Evolutionary conservation across 768 basidiomycete species (phyloP).

Genomic region (Boletales sp.): DNA sequence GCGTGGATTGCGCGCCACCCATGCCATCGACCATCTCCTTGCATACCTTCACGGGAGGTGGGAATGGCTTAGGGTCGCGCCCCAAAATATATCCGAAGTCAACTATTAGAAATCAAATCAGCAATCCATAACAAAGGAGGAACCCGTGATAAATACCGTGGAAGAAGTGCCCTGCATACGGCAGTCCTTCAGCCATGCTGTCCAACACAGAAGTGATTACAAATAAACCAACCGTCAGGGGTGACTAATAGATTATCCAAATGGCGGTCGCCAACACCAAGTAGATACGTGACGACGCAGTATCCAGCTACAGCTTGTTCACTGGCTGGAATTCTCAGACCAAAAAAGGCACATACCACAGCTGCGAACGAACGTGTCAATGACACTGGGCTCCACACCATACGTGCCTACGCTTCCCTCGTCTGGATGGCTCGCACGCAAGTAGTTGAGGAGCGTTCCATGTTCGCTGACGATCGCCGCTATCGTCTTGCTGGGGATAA

Average conservation of each 20-base stretch:
- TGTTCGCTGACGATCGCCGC: constrained; percentile 93
- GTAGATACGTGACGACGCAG: constrained; percentile 92
- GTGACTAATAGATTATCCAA: constrained; percentile 91
- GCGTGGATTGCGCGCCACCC: constrained; percentile 95
- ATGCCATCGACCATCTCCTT: constrained; percentile 99
- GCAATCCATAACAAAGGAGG: not conserved
- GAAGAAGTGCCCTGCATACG: constrained; percentile 79
- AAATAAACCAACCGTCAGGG: constrained; percentile 66
- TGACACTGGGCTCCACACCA: constrained; percentile 90
- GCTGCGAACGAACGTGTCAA: constrained; percentile 95
- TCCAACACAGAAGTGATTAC: not conserved
- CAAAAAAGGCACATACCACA: constrained; percentile 64
- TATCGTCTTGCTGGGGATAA: constrained; percentile 93
- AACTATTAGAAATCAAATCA: constrained; percentile 46
- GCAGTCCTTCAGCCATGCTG: not conserved
- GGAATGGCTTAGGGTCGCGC: constrained; percentile 95
- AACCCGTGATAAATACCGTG: constrained; percentile 59
- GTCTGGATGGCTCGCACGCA: constrained; percentile 84
- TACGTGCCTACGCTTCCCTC: constrained; percentile 93
- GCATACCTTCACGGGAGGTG: constrained; percentile 97
- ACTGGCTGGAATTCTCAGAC: constrained; percentile 3
- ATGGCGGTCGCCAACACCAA: constrained; percentile 97
- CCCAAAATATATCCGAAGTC: constrained; percentile 99
- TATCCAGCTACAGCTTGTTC: constrained; percentile 72
- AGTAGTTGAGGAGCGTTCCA: constrained; percentile 81